Base-by-base conservation (phyloP, 177 flowering plant genomes). In the Vitis hybrid region DNA sequence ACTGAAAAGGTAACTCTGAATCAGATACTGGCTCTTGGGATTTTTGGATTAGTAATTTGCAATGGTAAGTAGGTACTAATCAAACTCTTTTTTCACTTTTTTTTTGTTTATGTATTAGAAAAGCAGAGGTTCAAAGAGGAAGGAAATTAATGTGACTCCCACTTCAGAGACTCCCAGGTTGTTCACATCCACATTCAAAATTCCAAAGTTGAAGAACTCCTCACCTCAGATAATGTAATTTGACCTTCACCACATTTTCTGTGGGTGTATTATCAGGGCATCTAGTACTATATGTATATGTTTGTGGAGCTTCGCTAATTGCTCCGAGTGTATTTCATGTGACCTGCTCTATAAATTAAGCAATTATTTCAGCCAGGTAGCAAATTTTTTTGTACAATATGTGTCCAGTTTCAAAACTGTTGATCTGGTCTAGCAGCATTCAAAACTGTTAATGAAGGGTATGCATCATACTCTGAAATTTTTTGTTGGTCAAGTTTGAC, bases 181-280 rank as follows among this genome's bases (percentile, higher is more conserved):
- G 71, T 82, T 87, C 76, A 57, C 86, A 18, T 74, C 89, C 23
- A n/a, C 66, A 7, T 85, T 88, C 55, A 88, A 72, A 75, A 83
- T 83, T 50, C 92, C 87, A 11, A 82, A 82, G 52, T 62, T 82
- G 74, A 80, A 79, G 75, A 69, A 40, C 45, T 40, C 49, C 34
- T 30, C 73, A 5, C 45, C 81, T 70, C 68, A 74, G 34, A 50
- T 14, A 9, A 40, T 67, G 52, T 60, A 51, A 68, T 60, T 50
- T 67, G 69, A 75, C 54, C 34, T 26, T 56, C 32, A 52, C 15
- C 62, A 21, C 48, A 12, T 34, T 7, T 57, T 18, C 26, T 30
- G 2, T 30, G n/a, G 45, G 8, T 17, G 17, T 57, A 17, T 19
- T 18, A 14, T 10, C 48, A 18, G 59, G 52, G 69, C 50, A 49